These are phyloP conservation scores for Globisporangium rhizosaccharum DNA, from an alignment of 352 stramenopile species.

Conservation along the genomic window DNA sequence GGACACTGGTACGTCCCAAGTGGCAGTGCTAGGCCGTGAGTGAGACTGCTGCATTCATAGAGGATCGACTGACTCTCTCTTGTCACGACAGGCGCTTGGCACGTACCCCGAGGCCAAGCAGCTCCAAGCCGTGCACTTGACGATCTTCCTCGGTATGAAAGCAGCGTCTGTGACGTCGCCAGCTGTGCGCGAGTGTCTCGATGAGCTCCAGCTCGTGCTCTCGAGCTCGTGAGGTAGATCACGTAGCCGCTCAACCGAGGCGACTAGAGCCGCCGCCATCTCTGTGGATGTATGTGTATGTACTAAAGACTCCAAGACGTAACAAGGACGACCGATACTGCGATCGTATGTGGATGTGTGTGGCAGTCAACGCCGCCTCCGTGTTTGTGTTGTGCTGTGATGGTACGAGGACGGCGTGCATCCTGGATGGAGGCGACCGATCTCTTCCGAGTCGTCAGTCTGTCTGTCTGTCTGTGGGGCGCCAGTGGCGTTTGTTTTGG, in stretches of 20 bases:
- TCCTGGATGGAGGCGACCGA: neutral
- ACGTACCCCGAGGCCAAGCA: slow-evolving; percentile 40
- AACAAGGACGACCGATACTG: too few relatives aligned
- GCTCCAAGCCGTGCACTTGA: slow-evolving; percentile 37
- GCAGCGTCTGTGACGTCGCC: slow-evolving; percentile 29
- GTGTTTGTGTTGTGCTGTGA: neutral
- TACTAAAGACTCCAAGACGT: too few relatives aligned
- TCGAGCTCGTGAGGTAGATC: slow-evolving; percentile 4
- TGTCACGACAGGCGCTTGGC: slow-evolving; percentile 24
- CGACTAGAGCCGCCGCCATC: too few relatives aligned
- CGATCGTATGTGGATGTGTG: too few relatives aligned
- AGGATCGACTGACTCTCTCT: neutral
- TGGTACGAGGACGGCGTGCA: neutral
- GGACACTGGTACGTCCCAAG: slow-evolving; percentile 46
- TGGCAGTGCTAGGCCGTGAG: too few relatives aligned
- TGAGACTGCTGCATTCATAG: too few relatives aligned
- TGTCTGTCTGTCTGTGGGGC: neutral
- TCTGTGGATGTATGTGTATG: too few relatives aligned
- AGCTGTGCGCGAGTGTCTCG: slow-evolving; percentile 47
- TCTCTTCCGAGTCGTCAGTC: neutral
- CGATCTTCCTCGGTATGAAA: slow-evolving; percentile 52
- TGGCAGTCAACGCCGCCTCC: too few relatives aligned
- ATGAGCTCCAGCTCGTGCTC: slow-evolving; percentile 43
- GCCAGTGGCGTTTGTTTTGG: too few relatives aligned
- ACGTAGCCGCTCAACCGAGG: neutral